These are phyloP conservation scores for Groenewaldozyma salmanticensis DNA, from an alignment of 805 yeast genomes.

Conservation along the genomic window DNA sequence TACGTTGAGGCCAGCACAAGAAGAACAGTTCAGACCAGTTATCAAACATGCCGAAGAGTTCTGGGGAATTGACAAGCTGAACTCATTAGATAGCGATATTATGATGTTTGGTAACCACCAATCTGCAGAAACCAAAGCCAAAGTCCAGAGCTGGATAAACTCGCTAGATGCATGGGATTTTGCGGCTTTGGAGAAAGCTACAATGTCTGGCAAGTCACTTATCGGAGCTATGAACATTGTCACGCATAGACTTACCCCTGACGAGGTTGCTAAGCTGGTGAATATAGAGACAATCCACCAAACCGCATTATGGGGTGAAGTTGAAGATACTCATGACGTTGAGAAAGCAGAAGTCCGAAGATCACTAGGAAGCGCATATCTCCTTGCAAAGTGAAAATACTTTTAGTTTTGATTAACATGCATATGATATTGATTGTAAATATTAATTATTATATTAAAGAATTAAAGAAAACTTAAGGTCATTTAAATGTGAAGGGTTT, in stretches of 20 bases:
- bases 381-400: conserved; percentile 31
- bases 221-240: conserved; percentile 67
- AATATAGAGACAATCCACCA: conserved; percentile 78
- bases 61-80: conserved; percentile 38
- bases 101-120: conserved; percentile 81
- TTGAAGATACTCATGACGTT: conserved; percentile 98
- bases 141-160: conserved; percentile 57
- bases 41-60: conserved; percentile 55
- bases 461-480: conserved; percentile 1
- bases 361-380: conserved; percentile 68
- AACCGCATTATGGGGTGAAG: conserved; percentile 93
- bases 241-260: conserved; percentile 36
- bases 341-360: conserved; percentile 83
- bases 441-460: not conserved
- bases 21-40: conserved; percentile 64
- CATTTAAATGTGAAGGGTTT: no score
- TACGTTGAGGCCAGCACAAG: conserved; percentile 66
- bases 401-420: not conserved
- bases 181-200: conserved; percentile 85
- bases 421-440: not conserved
- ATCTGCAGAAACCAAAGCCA: conserved; percentile 43
- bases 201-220: conserved; percentile 76
- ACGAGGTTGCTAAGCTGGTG: conserved; percentile 66
- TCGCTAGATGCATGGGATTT: conserved; percentile 63
- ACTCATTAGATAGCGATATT: conserved; percentile 66